Evolutionary conservation across 495 filamentous ascomycete species (phyloP), one percentile per base, ranked within the genome.

Genomic region (Penicillium daleae): DNA sequence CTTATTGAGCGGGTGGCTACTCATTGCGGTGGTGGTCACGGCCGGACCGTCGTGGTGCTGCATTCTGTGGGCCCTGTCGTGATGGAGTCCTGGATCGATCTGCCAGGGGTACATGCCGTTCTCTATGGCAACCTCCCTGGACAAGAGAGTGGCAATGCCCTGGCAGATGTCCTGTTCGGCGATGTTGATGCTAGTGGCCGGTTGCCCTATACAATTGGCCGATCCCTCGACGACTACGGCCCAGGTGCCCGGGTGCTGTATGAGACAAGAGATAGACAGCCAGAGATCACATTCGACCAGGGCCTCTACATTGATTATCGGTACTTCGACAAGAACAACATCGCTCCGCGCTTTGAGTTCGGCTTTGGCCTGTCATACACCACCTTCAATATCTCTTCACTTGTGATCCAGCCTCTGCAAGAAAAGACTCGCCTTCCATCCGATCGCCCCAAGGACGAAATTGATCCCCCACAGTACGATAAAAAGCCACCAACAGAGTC

Each of bases 261-360:
- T 70, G 79, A 86, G 44, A 83, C 92, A 4, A 91, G 93, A 63
- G 87, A 81, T 13, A 70, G 88, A 8, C 78, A 89, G 0, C 95
- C 95, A 3, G 93, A 97, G 71, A 91, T 96, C 66, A 86, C 90
- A 68, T 95, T 97, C 64, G 79, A 78, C 4, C 92, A 97, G 64
- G 92, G 92, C 0, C 77, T 97, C 6, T 91, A 92, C 66, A 86
- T 96, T 68, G 94, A 97, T 72, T 96, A 98, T 71, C 89, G 94
- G 8, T 83, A 96, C 64, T 97, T 97, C 70, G 95, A 98, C 79
- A 89, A 87, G 64, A 68, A 83, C 55, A 86, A 88, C 60, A 83
- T 90, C 64, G 80, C 76, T 1, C 88, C 89, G 1, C 79, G 86
- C 6, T 92, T 84, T 62, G 86, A 89, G 64, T 92, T 92, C 64